Evolutionary conservation across 768 basidiomycete species (phyloP).

Genomic region (Russula sp.): DNA sequence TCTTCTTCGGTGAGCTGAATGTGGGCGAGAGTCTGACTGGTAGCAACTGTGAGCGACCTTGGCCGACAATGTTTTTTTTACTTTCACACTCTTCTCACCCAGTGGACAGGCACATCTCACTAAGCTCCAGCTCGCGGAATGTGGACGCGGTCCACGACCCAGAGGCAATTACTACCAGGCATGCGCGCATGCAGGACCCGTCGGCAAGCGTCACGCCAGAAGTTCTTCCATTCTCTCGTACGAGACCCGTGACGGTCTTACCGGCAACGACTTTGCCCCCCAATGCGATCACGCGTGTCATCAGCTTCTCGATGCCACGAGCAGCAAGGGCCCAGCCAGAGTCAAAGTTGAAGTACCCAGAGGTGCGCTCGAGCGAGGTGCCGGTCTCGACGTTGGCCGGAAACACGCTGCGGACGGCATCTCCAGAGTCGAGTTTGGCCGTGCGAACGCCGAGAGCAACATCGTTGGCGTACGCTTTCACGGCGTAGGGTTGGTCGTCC

Average conservation of each 20-base stretch:
- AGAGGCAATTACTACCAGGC: constrained; percentile 61
- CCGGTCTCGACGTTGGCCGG: constrained; percentile 37
- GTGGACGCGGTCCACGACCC: constrained; percentile 85
- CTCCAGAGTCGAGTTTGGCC: constrained; percentile 34
- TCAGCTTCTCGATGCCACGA: constrained; percentile 53
- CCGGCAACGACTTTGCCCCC: constrained; percentile 57
- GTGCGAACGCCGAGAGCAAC: constrained; percentile 48
- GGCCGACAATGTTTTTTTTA: background rate
- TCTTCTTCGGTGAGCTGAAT: constrained; percentile 73
- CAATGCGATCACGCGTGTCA: constrained; percentile 47
- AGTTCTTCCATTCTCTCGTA: constrained; percentile 38
- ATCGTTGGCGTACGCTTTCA: constrained; percentile 60
- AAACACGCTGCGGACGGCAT: constrained; percentile 44
- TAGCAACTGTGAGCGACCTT: background rate
- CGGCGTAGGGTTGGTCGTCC: constrained; percentile 38
- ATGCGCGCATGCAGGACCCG: constrained; percentile 49
- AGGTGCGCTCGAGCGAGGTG: constrained; percentile 31
- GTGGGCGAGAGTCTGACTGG: constrained; percentile 73
- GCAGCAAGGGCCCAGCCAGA: constrained; percentile 84
- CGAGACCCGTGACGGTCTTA: constrained; percentile 49
- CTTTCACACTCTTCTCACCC: constrained; percentile 44
- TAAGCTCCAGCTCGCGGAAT: constrained; percentile 55
- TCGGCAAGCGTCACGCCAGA: constrained; percentile 58
- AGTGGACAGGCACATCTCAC: constrained; percentile 58
- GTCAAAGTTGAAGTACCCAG: constrained; percentile 67